These are phyloP conservation scores for Halenospora varia DNA, from an alignment of 495 filamentous ascomycete species.

Conservation along the genomic window DNA sequence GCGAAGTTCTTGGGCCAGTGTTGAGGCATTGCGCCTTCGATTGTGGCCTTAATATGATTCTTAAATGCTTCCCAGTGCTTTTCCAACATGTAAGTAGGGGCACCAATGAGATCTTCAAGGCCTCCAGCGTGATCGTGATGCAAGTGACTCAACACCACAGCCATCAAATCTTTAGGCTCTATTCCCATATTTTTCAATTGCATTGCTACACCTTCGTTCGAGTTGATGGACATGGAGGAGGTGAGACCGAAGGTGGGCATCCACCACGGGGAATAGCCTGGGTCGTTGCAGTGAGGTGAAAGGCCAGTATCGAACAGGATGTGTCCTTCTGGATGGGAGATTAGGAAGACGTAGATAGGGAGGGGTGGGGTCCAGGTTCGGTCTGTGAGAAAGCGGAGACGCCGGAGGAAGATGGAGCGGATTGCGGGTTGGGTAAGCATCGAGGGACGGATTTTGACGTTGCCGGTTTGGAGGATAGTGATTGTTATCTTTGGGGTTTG, in stretches of 20 bases:
- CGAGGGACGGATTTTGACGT: background rate
- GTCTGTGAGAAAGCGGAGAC: constrained; percentile 25
- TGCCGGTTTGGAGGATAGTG: background rate
- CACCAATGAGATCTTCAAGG: constrained; percentile 25
- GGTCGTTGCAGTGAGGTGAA: constrained; percentile 26
- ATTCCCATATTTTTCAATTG: constrained; percentile 24
- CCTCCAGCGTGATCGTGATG: constrained; percentile 33
- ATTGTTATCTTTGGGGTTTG: background rate
- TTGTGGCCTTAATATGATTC: constrained; percentile 23
- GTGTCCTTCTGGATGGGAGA: constrained; percentile 27
- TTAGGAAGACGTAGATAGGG: constrained; percentile 29
- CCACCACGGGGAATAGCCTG: constrained; percentile 26
- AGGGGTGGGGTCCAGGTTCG: constrained; percentile 24
- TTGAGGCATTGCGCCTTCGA: constrained; percentile 28
- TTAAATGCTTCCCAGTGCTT: constrained; percentile 30
- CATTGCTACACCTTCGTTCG: constrained; percentile 22
- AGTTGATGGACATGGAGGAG: constrained; percentile 18
- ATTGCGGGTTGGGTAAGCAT: constrained; percentile 21
- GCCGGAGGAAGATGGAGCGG: constrained; percentile 23
- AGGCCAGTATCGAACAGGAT: constrained; percentile 32
- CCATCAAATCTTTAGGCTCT: constrained; percentile 25
- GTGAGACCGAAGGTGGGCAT: constrained; percentile 17
- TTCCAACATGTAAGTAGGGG: constrained; percentile 22
- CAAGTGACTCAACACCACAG: constrained; percentile 28
- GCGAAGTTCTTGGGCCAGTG: constrained; percentile 30